Conservation (phyloP, 164 flowering plant genomes). For the Liquidambar formosana region DNA sequence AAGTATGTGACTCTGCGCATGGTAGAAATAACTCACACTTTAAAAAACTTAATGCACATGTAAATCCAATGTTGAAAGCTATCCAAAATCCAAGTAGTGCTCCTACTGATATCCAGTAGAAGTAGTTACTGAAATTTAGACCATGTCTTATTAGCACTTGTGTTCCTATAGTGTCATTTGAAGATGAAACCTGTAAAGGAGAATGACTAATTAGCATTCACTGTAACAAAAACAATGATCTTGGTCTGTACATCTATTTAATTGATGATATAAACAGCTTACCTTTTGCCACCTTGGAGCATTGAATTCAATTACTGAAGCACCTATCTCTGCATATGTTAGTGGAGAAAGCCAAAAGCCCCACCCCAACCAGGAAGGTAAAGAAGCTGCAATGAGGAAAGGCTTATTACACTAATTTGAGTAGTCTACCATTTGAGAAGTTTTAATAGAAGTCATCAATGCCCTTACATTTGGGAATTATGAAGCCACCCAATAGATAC, state of each 20-base stretch:
- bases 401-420: neutral
- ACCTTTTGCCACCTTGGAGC: conserved; percentile 54
- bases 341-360: conserved; percentile 53
- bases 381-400: conserved; percentile 24
- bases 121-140: conserved; percentile 23
- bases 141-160: conserved; percentile 24
- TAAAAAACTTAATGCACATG: conserved; percentile 24
- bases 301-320: conserved; percentile 39
- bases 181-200: conserved; percentile 17
- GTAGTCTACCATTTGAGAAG: neutral
- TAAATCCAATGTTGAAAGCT: conserved; percentile 29
- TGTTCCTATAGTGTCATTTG: conserved; percentile 25
- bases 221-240: neutral
- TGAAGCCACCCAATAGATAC: conserved; percentile 38
- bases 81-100: conserved; percentile 35
- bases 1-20: neutral
- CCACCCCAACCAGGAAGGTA: conserved; percentile 44
- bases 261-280: neutral
- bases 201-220: neutral
- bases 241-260: neutral
- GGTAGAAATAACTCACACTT: conserved; percentile 22
- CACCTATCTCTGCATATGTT: conserved; percentile 37
- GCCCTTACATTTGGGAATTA: conserved; percentile 30
- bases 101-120: conserved; percentile 31
- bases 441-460: neutral